Evolutionary conservation across 2,329 filamentous ascomycete genomes (phyloP).

Genomic region (Grosmannia huntii): DNA sequence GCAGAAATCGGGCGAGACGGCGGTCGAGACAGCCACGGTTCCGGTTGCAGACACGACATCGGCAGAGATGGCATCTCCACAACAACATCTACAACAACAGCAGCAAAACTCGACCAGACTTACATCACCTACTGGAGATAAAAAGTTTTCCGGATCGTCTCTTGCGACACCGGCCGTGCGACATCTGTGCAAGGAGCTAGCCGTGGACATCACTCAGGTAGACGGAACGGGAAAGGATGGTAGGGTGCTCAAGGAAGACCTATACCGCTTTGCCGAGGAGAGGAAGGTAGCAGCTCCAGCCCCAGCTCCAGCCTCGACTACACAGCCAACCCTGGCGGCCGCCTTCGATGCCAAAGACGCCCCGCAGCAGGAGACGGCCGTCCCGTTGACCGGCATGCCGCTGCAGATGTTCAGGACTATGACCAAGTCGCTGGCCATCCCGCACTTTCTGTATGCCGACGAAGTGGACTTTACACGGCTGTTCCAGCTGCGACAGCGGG

Average conservation of each 20-base stretch:
- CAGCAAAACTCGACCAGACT: neutral
- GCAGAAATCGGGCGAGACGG: conserved; percentile 8
- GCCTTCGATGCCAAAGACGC: conserved; percentile 16
- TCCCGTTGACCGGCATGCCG: conserved; percentile 66
- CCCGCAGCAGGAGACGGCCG: conserved; percentile 53
- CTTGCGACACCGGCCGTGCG: conserved; percentile 88
- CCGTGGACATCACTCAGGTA: conserved; percentile 66
- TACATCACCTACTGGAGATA: neutral
- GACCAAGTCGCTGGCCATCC: conserved; percentile 82
- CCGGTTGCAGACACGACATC: neutral
- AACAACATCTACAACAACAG: neutral
- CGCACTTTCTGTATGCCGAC: conserved; percentile 91
- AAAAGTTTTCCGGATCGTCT: conserved; percentile 44
- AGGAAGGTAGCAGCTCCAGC: conserved; percentile 23
- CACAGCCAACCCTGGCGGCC: conserved; percentile 14
- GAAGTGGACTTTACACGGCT: conserved; percentile 73
- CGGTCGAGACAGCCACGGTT: neutral
- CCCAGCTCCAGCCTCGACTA: conserved; percentile 7
- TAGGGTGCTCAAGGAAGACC: conserved; percentile 83
- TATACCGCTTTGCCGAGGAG: conserved; percentile 55
- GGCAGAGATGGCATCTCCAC: neutral
- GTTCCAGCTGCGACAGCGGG: conserved; percentile 54
- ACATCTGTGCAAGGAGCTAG: conserved; percentile 69
- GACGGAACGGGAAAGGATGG: conserved; percentile 82
- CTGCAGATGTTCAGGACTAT: conserved; percentile 95